Evolutionary conservation across 352 stramenopile species (phyloP), one percentile per base, ranked within the genome.

Genomic region (Globisporangium uncinulatum): DNA sequence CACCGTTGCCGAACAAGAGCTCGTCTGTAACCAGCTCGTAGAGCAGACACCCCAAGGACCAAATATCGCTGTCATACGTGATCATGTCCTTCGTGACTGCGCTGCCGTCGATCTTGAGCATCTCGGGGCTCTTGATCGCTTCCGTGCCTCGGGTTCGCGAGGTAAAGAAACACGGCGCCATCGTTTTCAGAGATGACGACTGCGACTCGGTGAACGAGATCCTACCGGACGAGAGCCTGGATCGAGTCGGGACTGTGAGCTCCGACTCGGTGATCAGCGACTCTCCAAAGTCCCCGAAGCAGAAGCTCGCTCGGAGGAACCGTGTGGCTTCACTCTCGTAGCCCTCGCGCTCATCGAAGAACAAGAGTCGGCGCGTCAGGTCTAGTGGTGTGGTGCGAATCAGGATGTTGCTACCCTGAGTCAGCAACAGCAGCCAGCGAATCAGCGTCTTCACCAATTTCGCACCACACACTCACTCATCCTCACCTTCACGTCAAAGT

Each of bases 51-150:
- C 82, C 79, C 17, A 89, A 52, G 9, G 82, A 89, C 82, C 82
- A 92, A 9, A 87, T 54, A 54, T 92, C 82, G 11, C 75, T 80
- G 5, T 74, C 73, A 17, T 63, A 59, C 0, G 70, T 76, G n/a
- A 89, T 66, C 21, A 50, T 61, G 6, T 59, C 57, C 37, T 65
- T 56, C 6, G 51, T 42, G 7, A 55, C 45, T 3, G 70, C 64
- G 32, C 54, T 70, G 42, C 76, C 74, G 47, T 70, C 74, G 20
- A 86, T 71, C 14, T 59, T 52, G 8, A 91, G 58, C 61, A 90
- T 87, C 54, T 92, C 82, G 7, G 82, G 82, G 39, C 79, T 89
- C 60, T 89, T 87, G 54, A 90, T 87, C 3, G 82, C 79, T 60
- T 92, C 82, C 0, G 82, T 92, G 9, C 82, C 82, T 57, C 82